phyloP scores from a whole-genome alignment of 805 yeast species.

The Starmerella bacillaris region DNA sequence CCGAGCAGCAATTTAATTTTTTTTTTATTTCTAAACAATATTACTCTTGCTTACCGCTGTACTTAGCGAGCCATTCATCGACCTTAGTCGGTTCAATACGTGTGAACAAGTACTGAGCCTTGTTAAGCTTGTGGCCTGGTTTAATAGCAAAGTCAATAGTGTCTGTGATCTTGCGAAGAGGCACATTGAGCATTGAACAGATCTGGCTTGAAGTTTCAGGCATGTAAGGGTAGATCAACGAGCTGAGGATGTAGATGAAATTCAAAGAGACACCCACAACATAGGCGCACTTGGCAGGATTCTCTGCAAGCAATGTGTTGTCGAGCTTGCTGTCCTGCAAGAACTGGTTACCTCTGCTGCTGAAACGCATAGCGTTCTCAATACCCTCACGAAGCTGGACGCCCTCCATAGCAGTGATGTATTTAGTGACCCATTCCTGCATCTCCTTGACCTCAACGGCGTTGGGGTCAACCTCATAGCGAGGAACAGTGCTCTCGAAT shows the following conservation, averaged over 20 bases:
- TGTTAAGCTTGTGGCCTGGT: constrained; percentile 74
- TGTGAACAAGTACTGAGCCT: constrained; percentile 78
- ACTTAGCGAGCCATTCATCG: constrained; percentile 68
- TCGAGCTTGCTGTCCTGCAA: constrained; percentile 92
- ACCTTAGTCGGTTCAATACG: constrained; percentile 83
- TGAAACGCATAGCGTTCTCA: constrained; percentile 76
- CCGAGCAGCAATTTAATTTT: too few relatives aligned
- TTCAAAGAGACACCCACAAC: constrained; percentile 85
- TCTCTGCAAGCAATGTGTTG: constrained; percentile 58
- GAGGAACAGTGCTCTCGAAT: constrained; percentile 78
- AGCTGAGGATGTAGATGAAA: constrained; percentile 66
- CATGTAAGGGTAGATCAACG: constrained; percentile 73
- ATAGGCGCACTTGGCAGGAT: constrained; percentile 71
- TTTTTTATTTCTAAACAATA: too few relatives aligned
- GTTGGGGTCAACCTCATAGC: constrained; percentile 33
- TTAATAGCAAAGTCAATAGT: constrained; percentile 47
- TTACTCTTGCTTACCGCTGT: too few relatives aligned
- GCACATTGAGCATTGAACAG: constrained; percentile 64
- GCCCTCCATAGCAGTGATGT: constrained; percentile 56
- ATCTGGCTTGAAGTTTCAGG: constrained; percentile 66
- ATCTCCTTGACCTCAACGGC: constrained; percentile 32
- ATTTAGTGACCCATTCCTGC: constrained; percentile 40
- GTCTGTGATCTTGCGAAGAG: constrained; percentile 60
- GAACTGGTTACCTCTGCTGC: constrained; percentile 86
- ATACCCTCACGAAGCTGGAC: constrained; percentile 66